These are phyloP conservation scores for Rasamsonia emersonii DNA, from an alignment of 2,329 filamentous ascomycete species.

Conservation along the genomic window DNA sequence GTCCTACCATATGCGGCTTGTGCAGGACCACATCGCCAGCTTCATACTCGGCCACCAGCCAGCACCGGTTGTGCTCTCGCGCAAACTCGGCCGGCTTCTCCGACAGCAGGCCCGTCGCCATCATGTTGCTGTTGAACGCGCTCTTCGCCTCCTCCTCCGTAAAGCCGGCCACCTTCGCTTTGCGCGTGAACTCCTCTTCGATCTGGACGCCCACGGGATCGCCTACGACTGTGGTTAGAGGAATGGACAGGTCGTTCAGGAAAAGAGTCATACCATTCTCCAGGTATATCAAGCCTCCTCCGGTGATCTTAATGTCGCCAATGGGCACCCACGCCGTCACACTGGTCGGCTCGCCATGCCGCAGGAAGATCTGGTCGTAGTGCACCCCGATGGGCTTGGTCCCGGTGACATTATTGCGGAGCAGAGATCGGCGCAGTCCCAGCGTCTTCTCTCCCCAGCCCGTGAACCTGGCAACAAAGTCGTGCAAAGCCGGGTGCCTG, in stretches of 20 bases:
- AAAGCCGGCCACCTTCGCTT: constrained; percentile 42
- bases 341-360: constrained; percentile 46
- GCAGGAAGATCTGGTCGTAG: constrained; percentile 52
- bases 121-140: constrained; percentile 54
- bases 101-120: constrained; percentile 45
- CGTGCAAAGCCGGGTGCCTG: constrained; percentile 42
- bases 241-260: background rate
- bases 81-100: constrained; percentile 41
- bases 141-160: constrained; percentile 43
- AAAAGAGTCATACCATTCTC: constrained; percentile 32
- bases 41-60: constrained; percentile 47
- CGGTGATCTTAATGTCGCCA: constrained; percentile 45
- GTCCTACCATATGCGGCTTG: constrained; percentile 28
- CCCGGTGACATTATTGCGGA: constrained; percentile 49
- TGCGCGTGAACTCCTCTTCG: constrained; percentile 33
- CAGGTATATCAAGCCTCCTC: constrained; percentile 53
- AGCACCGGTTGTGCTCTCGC: constrained; percentile 36
- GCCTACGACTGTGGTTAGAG: constrained; percentile 16
- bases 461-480: constrained; percentile 44
- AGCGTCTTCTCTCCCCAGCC: constrained; percentile 47
- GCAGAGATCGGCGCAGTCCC: constrained; percentile 39
- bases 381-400: constrained; percentile 53
- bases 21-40: constrained; percentile 43
- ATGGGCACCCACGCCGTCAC: constrained; percentile 53
- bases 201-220: constrained; percentile 41